Base-by-base conservation (phyloP, 2,329 filamentous ascomycete species). In the Fusarium xyrophilum region DNA sequence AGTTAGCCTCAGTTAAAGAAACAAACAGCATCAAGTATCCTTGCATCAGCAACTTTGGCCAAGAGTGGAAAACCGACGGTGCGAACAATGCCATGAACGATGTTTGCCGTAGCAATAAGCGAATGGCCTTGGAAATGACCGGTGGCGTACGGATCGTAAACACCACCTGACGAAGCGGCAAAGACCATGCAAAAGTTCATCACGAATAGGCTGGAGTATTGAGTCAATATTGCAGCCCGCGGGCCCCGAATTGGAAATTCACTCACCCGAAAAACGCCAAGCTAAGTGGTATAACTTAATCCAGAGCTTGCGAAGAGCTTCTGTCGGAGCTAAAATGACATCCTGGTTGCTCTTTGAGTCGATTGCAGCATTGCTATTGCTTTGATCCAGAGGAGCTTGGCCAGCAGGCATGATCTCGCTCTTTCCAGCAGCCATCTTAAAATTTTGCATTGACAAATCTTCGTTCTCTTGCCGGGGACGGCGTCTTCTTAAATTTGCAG, bases 161-260 rank as follows among this genome's bases (percentile, higher is more conserved):
- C 62, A 1, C 64, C 60, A 0, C 52, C 61, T 1, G 64, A 61
- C 30, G 64, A 67, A n/a, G 60, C 64, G 1, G 62, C 60, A 14
- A 67, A 33, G 17, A 53, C 43, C 63, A 66, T 66, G 21, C 36
- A 44, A 10, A 66, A 66, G 32, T 61, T 66, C 63, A 66, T 65
- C 23, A 66, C 23, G 3, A 66, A 39, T 5, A 66, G 55, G 19
- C 60, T 66, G 14, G 1, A 21, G 10, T 2, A 8, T 6, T 19
- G 3, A 4, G 40, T 56, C 13, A 54, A 19, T 1, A 5, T 17
- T 36, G 13, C 12, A 5, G 8, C 4, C 28, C 28, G 15, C 11
- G n/a, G 15, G 11, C 11, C 2, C 15, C 6, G 14, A 6, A 4
- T 23, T 17, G 2, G 1, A 14, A 33, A 19, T 48, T 28, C 7